These are phyloP conservation scores for Saccharomycopsis lassenensis DNA, from an alignment of 805 yeast species.

Conservation along the genomic window DNA sequence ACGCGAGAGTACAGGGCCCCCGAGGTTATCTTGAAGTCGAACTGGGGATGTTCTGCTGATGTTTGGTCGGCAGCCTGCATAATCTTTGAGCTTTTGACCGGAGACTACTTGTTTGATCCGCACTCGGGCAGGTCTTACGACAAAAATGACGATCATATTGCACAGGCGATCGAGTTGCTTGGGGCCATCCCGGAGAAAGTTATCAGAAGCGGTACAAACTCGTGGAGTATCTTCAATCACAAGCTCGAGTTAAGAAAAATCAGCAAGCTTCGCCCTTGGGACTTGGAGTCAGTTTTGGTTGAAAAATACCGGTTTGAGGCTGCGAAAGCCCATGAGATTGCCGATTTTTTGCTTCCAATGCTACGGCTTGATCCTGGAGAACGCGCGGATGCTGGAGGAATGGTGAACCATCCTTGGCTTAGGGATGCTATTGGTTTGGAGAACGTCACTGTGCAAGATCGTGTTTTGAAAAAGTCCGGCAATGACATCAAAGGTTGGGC, in stretches of 20 bases:
- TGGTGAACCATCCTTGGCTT: slow-evolving; percentile 81
- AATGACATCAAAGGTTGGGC: slow-evolving; percentile 90
- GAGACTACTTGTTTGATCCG: slow-evolving; percentile 56
- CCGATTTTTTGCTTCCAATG: slow-evolving; percentile 80
- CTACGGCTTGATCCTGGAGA: slow-evolving; percentile 61
- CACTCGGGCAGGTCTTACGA: slow-evolving; percentile 33
- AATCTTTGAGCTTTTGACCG: slow-evolving; percentile 48
- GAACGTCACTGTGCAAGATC: slow-evolving; percentile 46
- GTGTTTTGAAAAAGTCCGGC: slow-evolving; percentile 73
- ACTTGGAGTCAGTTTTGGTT: slow-evolving; percentile 61
- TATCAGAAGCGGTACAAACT: slow-evolving; percentile 48
- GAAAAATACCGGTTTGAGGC: slow-evolving; percentile 76
- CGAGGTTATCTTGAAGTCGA: slow-evolving; percentile 45
- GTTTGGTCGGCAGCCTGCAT: slow-evolving; percentile 52
- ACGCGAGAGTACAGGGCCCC: slow-evolving; percentile 61
- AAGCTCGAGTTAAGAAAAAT: slow-evolving; percentile 70
- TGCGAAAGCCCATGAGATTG: slow-evolving; percentile 57
- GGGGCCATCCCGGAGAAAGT: slow-evolving; percentile 31
- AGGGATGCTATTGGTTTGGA: slow-evolving; percentile 68
- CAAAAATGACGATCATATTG: slow-evolving; percentile 53
- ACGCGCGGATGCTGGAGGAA: slow-evolving; percentile 94
- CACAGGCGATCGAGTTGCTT: slow-evolving; percentile 47
- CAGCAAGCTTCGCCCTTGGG: slow-evolving; percentile 81
- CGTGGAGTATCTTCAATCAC: slow-evolving; percentile 52
- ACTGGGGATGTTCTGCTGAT: slow-evolving; percentile 57